These are phyloP conservation scores for Nidula niveotomentosa DNA, from an alignment of 1,284 basidiomycete genomes.

Conservation along the genomic window DNA sequence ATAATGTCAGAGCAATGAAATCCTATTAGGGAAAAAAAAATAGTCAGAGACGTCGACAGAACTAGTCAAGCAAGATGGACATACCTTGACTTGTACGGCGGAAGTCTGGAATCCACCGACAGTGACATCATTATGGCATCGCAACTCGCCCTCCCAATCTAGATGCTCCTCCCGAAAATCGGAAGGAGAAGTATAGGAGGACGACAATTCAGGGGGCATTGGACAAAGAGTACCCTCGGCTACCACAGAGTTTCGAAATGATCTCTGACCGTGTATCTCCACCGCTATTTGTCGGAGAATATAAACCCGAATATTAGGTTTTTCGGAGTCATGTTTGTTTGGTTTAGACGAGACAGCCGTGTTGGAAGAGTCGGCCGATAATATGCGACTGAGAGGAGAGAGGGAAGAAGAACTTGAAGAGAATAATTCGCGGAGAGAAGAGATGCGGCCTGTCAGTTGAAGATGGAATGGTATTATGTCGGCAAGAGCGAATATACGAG, in stretches of 20 bases:
- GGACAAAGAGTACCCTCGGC: conserved; percentile 38
- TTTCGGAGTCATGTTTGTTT: conserved; percentile 5
- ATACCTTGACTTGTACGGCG: conserved; percentile 39
- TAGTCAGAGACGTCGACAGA: neutral
- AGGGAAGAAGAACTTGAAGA: conserved; percentile 16
- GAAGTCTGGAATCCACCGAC: conserved; percentile 39
- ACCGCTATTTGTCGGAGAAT: conserved; percentile 40
- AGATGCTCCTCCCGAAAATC: conserved; percentile 25
- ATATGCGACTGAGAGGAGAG: conserved; percentile 16
- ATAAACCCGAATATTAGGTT: conserved; percentile 36
- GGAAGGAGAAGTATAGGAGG: conserved; percentile 12
- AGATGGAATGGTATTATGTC: conserved; percentile 64
- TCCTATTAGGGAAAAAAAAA: conserved; percentile 36
- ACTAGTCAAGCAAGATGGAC: neutral
- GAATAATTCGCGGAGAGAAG: conserved; percentile 38
- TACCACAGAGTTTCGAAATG: conserved; percentile 32
- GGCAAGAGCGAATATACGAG: conserved; percentile 47
- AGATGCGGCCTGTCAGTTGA: conserved; percentile 47
- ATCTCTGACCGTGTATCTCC: conserved; percentile 23
- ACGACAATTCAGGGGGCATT: conserved; percentile 30
- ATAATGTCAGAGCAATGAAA: conserved; percentile 46
- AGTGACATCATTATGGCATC: conserved; percentile 25
- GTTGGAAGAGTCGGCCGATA: conserved; percentile 19
- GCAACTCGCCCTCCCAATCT: conserved; percentile 47
- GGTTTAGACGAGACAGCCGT: conserved; percentile 7